A percentile compares a stretch with the other conserved stretches of the same genome.
Evolutionary conservation across 2,329 filamentous ascomycete genomes (phyloP).

Genomic region (Clarireedia homoeocarpa): DNA sequence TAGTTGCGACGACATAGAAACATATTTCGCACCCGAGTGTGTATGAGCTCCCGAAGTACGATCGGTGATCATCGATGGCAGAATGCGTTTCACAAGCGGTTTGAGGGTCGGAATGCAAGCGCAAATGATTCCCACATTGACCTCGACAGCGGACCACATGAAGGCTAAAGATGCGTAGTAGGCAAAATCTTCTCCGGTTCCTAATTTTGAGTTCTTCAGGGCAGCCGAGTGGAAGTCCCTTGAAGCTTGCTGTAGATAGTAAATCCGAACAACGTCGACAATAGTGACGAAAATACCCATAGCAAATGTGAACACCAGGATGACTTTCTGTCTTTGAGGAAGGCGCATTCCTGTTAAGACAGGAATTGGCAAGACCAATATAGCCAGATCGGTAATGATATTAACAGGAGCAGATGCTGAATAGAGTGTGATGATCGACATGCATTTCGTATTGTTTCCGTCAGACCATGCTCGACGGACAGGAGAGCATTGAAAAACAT

Average conservation of each 20-base stretch:
- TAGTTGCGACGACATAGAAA: slow-evolving; percentile 17
- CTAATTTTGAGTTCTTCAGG: slow-evolving; percentile 28
- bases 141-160: slow-evolving; percentile 92
- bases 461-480: slow-evolving; percentile 57
- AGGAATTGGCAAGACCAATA: slow-evolving; percentile 80
- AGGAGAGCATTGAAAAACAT: slow-evolving; percentile 79
- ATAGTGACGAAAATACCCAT: slow-evolving; percentile 82
- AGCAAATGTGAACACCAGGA: slow-evolving; percentile 77
- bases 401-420: slow-evolving; percentile 79
- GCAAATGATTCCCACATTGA: slow-evolving; percentile 83
- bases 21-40: slow-evolving; percentile 7
- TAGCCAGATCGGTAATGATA: slow-evolving; percentile 82
- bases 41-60: slow-evolving; percentile 5
- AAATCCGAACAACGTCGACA: slow-evolving; percentile 83
- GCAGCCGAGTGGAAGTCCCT: slow-evolving; percentile 10
- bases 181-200: slow-evolving; percentile 45
- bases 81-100: slow-evolving; percentile 57
- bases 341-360: slow-evolving; percentile 81
- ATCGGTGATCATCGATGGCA: slow-evolving; percentile 25
- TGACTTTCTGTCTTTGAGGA: slow-evolving; percentile 78
- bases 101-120: slow-evolving; percentile 91
- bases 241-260: slow-evolving; percentile 62
- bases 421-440: slow-evolving; percentile 53
- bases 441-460: slow-evolving; percentile 33
- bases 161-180: slow-evolving; percentile 78